Conservation (phyloP, 2,329 filamentous ascomycete species). For the Aspergillus vadensis region DNA sequence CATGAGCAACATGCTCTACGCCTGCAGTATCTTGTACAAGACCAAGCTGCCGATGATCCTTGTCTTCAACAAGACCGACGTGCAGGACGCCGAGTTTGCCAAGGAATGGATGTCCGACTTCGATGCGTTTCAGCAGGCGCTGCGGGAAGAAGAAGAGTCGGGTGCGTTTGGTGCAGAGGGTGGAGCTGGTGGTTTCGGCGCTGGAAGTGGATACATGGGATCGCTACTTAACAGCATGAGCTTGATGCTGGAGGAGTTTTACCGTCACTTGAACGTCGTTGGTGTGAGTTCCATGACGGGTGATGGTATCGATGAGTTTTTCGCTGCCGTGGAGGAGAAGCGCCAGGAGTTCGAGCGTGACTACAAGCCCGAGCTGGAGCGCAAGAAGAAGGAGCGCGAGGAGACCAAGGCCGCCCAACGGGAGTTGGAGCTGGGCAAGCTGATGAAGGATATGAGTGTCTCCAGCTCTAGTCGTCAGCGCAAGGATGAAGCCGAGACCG, state of each 20-base stretch:
- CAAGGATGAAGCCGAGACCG: conserved; percentile 42
- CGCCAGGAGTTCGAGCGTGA: conserved; percentile 83
- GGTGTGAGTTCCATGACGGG: conserved; percentile 93
- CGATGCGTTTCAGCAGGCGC: conserved; percentile 86
- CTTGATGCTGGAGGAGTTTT: conserved; percentile 95
- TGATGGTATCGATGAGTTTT: conserved; percentile 89
- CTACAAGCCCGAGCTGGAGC: conserved; percentile 89
- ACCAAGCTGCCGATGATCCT: conserved; percentile 98
- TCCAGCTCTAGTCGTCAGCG: conserved; percentile 40
- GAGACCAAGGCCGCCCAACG: conserved; percentile 70
- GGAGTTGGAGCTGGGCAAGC: conserved; percentile 81
- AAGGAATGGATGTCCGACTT: conserved; percentile 99
- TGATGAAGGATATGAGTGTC: conserved; percentile 91
- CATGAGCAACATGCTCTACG: conserved; percentile 99
- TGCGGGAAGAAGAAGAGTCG: conserved; percentile 75
- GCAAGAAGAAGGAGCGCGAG: conserved; percentile 72
- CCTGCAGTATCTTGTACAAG: conserved; percentile 98
- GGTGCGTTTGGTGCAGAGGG: conserved; percentile 75
- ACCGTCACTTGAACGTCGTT: conserved; percentile 88
- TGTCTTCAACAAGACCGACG: conserved; percentile 98
- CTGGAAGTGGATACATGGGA: conserved; percentile 93
- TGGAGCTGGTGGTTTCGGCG: conserved; percentile 58
- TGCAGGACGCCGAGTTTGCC: conserved; percentile 85
- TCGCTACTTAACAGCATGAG: conserved; percentile 97
- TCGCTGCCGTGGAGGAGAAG: conserved; percentile 84